These are phyloP conservation scores for Solanum ossicruentum DNA, from an alignment of 257 asterid genomes.

Conservation along the genomic window DNA sequence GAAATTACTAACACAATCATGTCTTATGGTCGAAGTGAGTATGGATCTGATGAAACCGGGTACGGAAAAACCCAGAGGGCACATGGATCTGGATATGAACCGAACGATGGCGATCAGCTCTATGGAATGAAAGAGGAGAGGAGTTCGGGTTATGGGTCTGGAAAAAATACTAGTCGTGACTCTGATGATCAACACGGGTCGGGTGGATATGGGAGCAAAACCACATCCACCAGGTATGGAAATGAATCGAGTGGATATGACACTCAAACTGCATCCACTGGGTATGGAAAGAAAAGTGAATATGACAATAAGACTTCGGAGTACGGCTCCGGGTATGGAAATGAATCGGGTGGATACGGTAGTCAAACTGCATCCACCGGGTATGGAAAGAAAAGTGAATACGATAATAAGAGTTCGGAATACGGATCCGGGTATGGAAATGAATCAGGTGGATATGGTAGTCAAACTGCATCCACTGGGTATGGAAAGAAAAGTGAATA, in stretches of 20 bases:
- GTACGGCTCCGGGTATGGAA: not conserved
- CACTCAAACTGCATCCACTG: not conserved
- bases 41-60: not conserved
- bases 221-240: not conserved
- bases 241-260: not conserved
- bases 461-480: not conserved
- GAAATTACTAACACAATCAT: not conserved
- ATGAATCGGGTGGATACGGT: not conserved
- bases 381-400: not conserved
- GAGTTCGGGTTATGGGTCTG: conserved; percentile 3
- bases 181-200: not conserved
- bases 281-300: not conserved
- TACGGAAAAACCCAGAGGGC: not conserved
- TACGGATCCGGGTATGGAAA: conserved; percentile 1
- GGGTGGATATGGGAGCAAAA: not conserved
- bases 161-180: not conserved
- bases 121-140: conserved; percentile 14
- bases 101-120: too few relatives aligned
- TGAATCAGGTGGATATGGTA: not conserved
- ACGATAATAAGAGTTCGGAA: conserved; percentile 1
- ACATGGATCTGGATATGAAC: not conserved
- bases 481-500: not conserved
- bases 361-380: not conserved
- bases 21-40: conserved; percentile 34
- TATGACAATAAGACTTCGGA: conserved; percentile 1